Evolutionary conservation across 1,284 basidiomycete species (phyloP), one percentile per base, ranked within the genome.

Genomic region (Coniferiporia sulphurascens): DNA sequence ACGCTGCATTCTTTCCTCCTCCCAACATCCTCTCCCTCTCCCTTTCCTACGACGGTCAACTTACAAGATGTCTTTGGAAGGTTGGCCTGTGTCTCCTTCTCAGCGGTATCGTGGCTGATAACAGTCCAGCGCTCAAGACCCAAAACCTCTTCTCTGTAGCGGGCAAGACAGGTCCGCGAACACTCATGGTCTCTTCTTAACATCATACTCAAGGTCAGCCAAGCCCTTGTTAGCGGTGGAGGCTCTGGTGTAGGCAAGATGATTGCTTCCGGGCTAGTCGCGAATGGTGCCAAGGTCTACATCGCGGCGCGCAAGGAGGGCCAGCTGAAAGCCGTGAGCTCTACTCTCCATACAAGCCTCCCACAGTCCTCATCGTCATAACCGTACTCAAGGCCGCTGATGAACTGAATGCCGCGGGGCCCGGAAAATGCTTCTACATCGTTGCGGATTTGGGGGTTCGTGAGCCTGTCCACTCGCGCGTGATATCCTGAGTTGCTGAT

Each of bases 281-380:
- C 87, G 73, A 94, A 93, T 66, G 91, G 91, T 7, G 89, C 86
- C 41, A 87, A 84, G 64, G 88, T 92, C 32, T 91, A 94, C 73
- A 93, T 95, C 66, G 93, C 93, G 8, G 87, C 88, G 2, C 78
- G 91, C 52, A 93, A 93, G 67, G 87, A 90, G 72, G 72, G 77
- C 27, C 85, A 89, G 64, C 78, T 95, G 58, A 82, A 90, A 72
- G 82, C 88, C 76, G 89, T 87, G 52, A 53, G 77, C 19, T 60
- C 62, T 15, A 44, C 56, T 34, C 43, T 63, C 21, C 61, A 43
- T n/a, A 7, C 41, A n/a, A 43, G 41, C 10, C n/a, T 43, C 41
- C n/a, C 27, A 5, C 27, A 27, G 5, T 2, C 5, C 27, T 27
- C 27, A 27, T 5, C 27, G 27, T 27, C 27, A 2, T 3, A 3